Conservation (phyloP, 768 basidiomycete species). For the Boletus eberwhitei region DNA sequence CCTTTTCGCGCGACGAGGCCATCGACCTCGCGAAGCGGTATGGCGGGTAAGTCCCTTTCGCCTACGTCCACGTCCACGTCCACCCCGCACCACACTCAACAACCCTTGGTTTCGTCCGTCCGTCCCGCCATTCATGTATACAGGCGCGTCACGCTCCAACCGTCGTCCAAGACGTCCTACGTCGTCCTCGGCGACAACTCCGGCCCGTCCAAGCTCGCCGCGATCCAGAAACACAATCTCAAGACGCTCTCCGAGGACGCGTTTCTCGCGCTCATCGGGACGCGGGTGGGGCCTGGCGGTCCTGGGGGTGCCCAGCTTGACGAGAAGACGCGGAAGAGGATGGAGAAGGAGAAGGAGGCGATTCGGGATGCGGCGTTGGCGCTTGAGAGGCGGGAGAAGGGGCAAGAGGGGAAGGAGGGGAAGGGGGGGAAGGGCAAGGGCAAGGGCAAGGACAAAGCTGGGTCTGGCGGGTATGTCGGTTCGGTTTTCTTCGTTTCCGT, state of each 20-base stretch:
- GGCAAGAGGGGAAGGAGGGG: slow-evolving; percentile 40
- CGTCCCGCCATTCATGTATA: neutral
- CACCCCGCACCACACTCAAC: too few species aligned
- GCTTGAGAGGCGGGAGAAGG: slow-evolving; percentile 68
- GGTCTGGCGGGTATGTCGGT: slow-evolving; percentile 17
- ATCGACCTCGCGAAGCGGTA: slow-evolving; percentile 87
- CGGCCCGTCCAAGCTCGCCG: slow-evolving; percentile 82
- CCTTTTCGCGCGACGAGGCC: slow-evolving; percentile 86
- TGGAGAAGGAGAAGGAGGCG: slow-evolving; percentile 75
- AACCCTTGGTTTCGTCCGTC: neutral
- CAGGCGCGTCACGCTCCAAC: slow-evolving; percentile 83
- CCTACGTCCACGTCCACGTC: neutral
- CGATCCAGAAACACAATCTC: slow-evolving; percentile 78
- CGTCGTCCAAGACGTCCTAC: slow-evolving; percentile 85
- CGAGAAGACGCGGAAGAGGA: slow-evolving; percentile 77
- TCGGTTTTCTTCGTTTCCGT: neutral
- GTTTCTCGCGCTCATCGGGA: slow-evolving; percentile 79
- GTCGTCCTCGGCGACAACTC: slow-evolving; percentile 88
- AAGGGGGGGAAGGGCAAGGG: slow-evolving; percentile 7
- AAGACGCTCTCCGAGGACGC: slow-evolving; percentile 81
- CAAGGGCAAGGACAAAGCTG: slow-evolving; percentile 4
- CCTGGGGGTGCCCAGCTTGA: slow-evolving; percentile 48
- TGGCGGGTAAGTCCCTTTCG: slow-evolving; percentile 63
- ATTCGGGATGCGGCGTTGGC: slow-evolving; percentile 72
- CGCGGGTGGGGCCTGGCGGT: slow-evolving; percentile 49